phyloP scores from a whole-genome alignment of 306 rosid genomes.

The Ziziphus jujuba region DNA sequence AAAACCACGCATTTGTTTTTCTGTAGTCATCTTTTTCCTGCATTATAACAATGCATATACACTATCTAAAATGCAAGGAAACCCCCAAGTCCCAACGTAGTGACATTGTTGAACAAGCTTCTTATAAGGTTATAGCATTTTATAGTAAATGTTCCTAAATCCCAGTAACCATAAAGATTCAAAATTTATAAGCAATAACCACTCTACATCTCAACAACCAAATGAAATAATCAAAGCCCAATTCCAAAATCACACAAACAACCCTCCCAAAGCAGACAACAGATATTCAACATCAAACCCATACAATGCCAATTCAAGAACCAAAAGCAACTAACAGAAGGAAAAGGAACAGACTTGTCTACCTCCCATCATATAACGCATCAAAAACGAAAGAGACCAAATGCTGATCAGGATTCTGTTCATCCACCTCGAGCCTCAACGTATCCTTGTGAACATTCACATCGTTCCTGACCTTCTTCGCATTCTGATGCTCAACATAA shows the following conservation, averaged over 20 bases:
- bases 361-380: conserved; percentile 83
- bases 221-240: conserved; percentile 4
- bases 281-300: background rate
- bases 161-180: background rate
- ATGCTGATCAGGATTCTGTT: conserved; percentile 58
- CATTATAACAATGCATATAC: background rate
- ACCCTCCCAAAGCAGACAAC: background rate
- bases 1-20: background rate
- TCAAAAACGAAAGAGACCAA: conserved; percentile 81
- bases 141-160: conserved; percentile 2
- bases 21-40: background rate
- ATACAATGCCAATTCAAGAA: background rate
- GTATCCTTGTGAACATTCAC: conserved; percentile 84
- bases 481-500: conserved; percentile 68
- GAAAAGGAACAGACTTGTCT: background rate
- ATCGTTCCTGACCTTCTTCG: conserved; percentile 75
- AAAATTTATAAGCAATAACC: background rate
- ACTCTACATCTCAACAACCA: conserved; percentile 5
- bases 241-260: background rate
- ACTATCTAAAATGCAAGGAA: background rate
- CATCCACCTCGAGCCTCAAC: conserved; percentile 54
- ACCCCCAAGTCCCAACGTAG: background rate
- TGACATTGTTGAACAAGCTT: background rate
- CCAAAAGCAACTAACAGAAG: background rate
- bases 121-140: background rate